Conservation (phyloP, 306 rosid genomes). For the Gleditsia sinensis region DNA sequence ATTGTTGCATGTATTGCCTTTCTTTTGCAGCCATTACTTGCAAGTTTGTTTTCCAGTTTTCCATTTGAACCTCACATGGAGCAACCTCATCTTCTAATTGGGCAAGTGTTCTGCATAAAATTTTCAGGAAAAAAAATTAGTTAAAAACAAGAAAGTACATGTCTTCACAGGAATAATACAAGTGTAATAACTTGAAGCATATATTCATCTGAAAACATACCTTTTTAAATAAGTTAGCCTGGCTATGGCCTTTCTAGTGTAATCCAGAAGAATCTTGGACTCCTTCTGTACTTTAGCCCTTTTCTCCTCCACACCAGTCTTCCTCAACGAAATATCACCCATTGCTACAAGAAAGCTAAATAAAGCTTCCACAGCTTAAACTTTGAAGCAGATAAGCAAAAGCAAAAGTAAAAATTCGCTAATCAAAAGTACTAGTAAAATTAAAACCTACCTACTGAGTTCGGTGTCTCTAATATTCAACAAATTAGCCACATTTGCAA, state of each 20-base stretch:
- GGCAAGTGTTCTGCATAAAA: conserved; percentile 64
- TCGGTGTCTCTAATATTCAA: conserved; percentile 96
- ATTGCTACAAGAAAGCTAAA: conserved; percentile 90
- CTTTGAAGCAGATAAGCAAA: not conserved
- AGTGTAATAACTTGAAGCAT: not conserved
- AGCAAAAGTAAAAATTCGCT: not conserved
- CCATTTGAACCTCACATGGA: conserved; percentile 86
- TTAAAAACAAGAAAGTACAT: too few relatives aligned
- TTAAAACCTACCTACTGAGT: conserved; percentile 75
- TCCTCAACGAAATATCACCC: conserved; percentile 90
- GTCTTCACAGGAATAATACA: not conserved
- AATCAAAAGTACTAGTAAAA: not conserved
- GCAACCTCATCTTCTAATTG: conserved; percentile 84
- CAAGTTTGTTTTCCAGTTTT: conserved; percentile 83
- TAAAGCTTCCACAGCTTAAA: conserved; percentile 32
- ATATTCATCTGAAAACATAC: conserved; percentile 41
- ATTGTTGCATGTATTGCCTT: conserved; percentile 87
- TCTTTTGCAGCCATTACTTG: conserved; percentile 94
- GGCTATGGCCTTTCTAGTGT: conserved; percentile 86
- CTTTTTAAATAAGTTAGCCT: conserved; percentile 89
- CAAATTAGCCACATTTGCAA: conserved; percentile 85
- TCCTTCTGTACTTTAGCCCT: conserved; percentile 81
- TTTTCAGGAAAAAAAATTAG: not conserved
- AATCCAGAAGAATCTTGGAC: conserved; percentile 84
- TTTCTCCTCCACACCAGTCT: conserved; percentile 92